phyloP scores from a whole-genome alignment of 768 basidiomycete species.

The Obba rivulosa region DNA sequence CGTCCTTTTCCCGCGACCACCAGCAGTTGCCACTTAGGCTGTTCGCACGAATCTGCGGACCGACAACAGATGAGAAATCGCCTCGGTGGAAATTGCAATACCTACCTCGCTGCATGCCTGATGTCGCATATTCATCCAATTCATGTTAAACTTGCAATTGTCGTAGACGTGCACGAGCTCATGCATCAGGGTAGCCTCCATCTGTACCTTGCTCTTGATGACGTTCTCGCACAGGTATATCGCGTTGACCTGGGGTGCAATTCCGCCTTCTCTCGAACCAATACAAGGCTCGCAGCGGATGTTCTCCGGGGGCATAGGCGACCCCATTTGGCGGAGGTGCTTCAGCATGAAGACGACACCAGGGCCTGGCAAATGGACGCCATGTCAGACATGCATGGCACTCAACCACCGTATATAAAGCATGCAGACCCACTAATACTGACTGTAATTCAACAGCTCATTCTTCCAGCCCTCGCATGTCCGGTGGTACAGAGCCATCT shows the following conservation, averaged over 20 bases:
- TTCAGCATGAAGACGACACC: conserved; percentile 87
- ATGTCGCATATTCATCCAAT: conserved; percentile 87
- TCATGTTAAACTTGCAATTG: conserved; percentile 89
- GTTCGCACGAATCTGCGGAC: conserved; percentile 83
- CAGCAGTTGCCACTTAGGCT: conserved; percentile 92
- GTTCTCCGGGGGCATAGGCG: conserved; percentile 63
- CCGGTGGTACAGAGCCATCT: conserved; percentile 31
- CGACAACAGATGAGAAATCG: not conserved
- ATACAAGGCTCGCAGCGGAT: conserved; percentile 86
- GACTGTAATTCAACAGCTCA: conserved; percentile 43
- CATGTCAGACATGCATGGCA: not conserved
- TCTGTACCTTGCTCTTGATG: conserved; percentile 74
- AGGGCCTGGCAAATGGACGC: conserved; percentile 51
- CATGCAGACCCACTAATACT: conserved; percentile 23
- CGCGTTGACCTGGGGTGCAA: conserved; percentile 69
- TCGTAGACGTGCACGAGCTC: conserved; percentile 96
- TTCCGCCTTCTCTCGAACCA: conserved; percentile 69
- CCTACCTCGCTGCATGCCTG: conserved; percentile 96
- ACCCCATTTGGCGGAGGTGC: conserved; percentile 75
- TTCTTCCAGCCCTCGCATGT: conserved; percentile 49
- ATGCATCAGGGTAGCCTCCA: conserved; percentile 92
- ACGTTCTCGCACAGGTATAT: conserved; percentile 84
- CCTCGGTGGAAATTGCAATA: conserved; percentile 5
- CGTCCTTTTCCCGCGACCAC: conserved; percentile 73
- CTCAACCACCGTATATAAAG: not conserved